These are phyloP conservation scores for Pichia rugopelliculosa DNA, from an alignment of 805 yeast genomes.

Conservation along the genomic window DNA sequence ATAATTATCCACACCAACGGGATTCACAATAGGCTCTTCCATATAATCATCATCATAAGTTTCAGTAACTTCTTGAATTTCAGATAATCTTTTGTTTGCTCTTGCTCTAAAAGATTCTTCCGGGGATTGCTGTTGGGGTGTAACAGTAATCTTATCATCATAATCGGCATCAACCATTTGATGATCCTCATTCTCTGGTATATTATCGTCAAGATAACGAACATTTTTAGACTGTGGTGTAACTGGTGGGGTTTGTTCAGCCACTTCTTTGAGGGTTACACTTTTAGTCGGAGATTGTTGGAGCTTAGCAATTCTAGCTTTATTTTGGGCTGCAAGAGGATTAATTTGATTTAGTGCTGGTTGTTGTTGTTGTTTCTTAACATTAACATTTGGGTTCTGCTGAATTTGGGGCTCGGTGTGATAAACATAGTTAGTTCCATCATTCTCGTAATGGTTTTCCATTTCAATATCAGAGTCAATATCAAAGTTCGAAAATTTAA, in stretches of 20 bases:
- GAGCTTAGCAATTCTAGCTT: background rate
- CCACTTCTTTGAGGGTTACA: background rate
- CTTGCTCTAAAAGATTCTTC: background rate
- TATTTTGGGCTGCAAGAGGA: background rate
- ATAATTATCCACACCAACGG: background rate
- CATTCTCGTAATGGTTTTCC: background rate
- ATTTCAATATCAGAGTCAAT: background rate
- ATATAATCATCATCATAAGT: slow-evolving; percentile 10
- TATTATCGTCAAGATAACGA: background rate
- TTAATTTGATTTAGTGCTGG: background rate
- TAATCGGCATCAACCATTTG: slow-evolving; percentile 5
- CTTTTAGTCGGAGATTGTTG: background rate
- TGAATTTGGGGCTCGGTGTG: background rate
- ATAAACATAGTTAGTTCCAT: background rate
- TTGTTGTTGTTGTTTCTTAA: background rate
- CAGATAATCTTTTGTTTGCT: slow-evolving; percentile 11
- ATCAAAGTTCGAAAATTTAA: slow-evolving; percentile 1
- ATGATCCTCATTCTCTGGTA: background rate
- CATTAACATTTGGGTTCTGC: background rate
- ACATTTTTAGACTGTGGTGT: background rate
- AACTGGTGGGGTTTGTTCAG: background rate
- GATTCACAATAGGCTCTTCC: slow-evolving; percentile 8
- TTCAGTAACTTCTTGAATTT: slow-evolving; percentile 14
- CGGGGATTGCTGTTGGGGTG: slow-evolving; percentile 2
- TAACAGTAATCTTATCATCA: background rate